Conservation (phyloP, 805 yeast genomes). For the Monosporozyma unispora region DNA sequence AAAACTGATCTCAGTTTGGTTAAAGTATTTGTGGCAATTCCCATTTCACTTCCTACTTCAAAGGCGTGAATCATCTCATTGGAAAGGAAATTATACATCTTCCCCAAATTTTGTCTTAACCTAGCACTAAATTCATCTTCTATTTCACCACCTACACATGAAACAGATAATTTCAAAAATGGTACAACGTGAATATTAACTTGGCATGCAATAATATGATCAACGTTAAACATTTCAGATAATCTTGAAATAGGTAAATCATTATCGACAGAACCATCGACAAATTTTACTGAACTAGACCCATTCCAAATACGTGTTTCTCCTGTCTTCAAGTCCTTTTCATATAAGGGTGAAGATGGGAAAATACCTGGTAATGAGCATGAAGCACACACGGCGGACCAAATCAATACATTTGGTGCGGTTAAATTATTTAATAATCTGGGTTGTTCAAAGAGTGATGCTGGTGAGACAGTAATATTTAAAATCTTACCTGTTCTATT, state of each 20-base stretch:
- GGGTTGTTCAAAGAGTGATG: conserved; percentile 83
- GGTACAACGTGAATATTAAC: conserved; percentile 95
- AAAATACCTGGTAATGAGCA: conserved; percentile 89
- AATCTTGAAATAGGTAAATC: conserved; percentile 83
- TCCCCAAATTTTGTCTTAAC: conserved; percentile 42
- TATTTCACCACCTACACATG: conserved; percentile 59
- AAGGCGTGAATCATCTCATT: conserved; percentile 71
- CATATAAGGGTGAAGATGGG: conserved; percentile 73
- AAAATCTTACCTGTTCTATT: conserved; percentile 84
- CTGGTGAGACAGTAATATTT: conserved; percentile 87
- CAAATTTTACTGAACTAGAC: conserved; percentile 57
- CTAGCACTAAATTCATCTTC: conserved; percentile 51
- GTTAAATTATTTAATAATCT: conserved; percentile 67
- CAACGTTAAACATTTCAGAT: conserved; percentile 93
- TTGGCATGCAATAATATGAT: conserved; percentile 92
- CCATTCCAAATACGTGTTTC: conserved; percentile 73
- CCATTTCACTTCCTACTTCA: conserved; percentile 63
- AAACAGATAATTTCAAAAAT: conserved; percentile 55
- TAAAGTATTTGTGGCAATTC: conserved; percentile 66
- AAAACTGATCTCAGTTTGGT: conserved; percentile 66
- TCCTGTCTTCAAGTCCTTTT: conserved; percentile 67
- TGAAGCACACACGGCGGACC: conserved; percentile 86
- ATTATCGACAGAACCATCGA: conserved; percentile 91
- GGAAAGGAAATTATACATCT: conserved; percentile 47
- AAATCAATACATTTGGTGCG: conserved; percentile 66